Evolutionary conservation across 805 yeast species (phyloP).

Genomic region (Candida bentonensis): DNA sequence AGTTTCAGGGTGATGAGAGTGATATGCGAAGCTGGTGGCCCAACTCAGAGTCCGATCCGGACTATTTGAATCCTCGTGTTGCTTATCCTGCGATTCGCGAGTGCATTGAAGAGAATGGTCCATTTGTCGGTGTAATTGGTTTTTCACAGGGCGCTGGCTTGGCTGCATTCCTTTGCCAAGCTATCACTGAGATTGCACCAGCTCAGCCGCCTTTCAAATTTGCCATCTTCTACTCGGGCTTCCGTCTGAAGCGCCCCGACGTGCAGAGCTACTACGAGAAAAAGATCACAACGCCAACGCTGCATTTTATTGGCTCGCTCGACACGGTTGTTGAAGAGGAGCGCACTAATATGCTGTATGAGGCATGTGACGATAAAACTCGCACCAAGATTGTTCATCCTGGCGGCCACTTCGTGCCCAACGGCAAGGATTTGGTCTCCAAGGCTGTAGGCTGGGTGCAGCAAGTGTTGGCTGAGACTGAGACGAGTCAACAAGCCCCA

Average conservation of each 20-base stretch:
- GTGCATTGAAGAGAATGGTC: slow-evolving; percentile 52
- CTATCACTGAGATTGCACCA: slow-evolving; percentile 39
- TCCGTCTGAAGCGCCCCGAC: slow-evolving; percentile 16
- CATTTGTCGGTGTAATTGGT: slow-evolving; percentile 80
- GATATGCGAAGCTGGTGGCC: slow-evolving; percentile 65
- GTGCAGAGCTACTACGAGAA: slow-evolving; percentile 21
- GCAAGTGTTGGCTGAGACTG: not conserved
- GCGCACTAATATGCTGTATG: slow-evolving; percentile 48
- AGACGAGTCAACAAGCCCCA: too few species aligned
- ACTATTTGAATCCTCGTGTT: slow-evolving; percentile 21
- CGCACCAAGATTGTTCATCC: slow-evolving; percentile 60
- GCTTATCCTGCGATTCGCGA: slow-evolving; percentile 38
- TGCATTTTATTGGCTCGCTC: slow-evolving; percentile 74
- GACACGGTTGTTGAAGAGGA: slow-evolving; percentile 76
- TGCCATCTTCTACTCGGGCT: slow-evolving; percentile 64
- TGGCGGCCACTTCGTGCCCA: slow-evolving; percentile 95
- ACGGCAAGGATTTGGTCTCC: slow-evolving; percentile 43
- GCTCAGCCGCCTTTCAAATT: slow-evolving; percentile 46
- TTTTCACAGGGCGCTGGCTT: slow-evolving; percentile 93
- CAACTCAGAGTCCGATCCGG: slow-evolving; percentile 28
- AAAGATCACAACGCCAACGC: slow-evolving; percentile 27
- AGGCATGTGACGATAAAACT: slow-evolving; percentile 30
- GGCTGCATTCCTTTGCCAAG: slow-evolving; percentile 51
- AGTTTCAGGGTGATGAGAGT: slow-evolving; percentile 12
- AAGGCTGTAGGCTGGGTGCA: slow-evolving; percentile 19